Base-by-base conservation (phyloP, 306 rosid genomes). In the Gastrolobium villosum region DNA sequence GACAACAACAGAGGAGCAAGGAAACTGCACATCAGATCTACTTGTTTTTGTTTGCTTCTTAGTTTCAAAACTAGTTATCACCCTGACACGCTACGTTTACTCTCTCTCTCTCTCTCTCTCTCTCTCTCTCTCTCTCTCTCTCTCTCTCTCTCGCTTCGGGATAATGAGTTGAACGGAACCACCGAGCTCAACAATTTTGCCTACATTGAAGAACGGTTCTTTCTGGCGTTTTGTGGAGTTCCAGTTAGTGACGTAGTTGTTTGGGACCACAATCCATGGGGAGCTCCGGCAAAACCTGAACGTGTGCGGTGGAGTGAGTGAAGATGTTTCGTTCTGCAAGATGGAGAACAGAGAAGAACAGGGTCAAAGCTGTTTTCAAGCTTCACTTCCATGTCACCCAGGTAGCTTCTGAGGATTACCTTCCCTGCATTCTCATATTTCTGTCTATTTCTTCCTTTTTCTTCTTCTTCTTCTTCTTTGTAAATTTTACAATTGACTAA, bases 261-360 rank as follows among this genome's bases (percentile, higher is more conserved):
- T 68, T 50, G 69, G 49, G 65, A 36, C 53, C 46, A 7, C 10
- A n/a, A 4, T 35, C 50, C 28, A 46, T 79, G 76, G 28, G 20
- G 72, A 70, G 76, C 72, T 82, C 77, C 32, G 65, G 79, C 63
- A 34, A 63, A 74, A 76, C 65, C 76, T 53, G 60, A 30, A 40
- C 7, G 69, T 31, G 52, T 72, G 32, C 14, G 11, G 76, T 75
- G 82, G 40, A 52, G 67, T 60, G 64, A 73, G 52, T 48, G 8
- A 59, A 66, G 13, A 95, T 95, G 99, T 93, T 95, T 84, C 96
- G 88, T 87, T 77, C 98, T 72, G 83, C 93, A 62, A 88, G 91
- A 87, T 91, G 99, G 99, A 91, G 92, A 80, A 86, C 86, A 82
- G 98, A 95, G 63, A 95, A 90, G 91, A 91, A 84, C 79, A 91